Evolutionary conservation across 202 grass and related monocot species (phyloP), one percentile per base, ranked within the genome.

Genomic region (Miscanthus sacchariflorus): DNA sequence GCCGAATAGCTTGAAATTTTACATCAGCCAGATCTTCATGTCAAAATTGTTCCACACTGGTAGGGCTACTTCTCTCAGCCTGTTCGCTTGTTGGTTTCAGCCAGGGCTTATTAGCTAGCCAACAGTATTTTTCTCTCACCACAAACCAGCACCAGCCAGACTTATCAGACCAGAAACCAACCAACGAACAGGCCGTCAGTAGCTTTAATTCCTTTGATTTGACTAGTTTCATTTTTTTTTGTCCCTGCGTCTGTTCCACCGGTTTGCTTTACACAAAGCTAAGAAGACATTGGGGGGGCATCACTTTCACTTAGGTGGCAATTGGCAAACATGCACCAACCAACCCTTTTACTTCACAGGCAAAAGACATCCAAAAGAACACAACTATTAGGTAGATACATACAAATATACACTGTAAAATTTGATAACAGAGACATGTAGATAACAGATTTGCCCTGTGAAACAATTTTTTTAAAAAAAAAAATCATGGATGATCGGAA

Each of bases 241-340:
- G 15, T 48, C 23, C 12, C n/a, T 6, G 5, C 9, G 2, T 11
- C 21, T 33, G 6, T 73, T 72, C 43, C 14, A 43, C 27, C 79
- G 40, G 12, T 46, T 78, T 56, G 66, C 82, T 88, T 88, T 88
- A 82, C 86, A 59, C 54, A 88, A 88, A 91, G 77, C 64, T 59
- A 4, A 39, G 33, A 88, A 85, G 72, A 74, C 72, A 82, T 68
- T 46, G 77, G 8, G 6, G 76, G 36, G 4, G 65, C 86, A 78
- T 82, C 86, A 73, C 82, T 91, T 85, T 88, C 83, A 61, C 66
- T 78, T 88, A 72, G 82, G 82, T 86, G 72, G 54, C 77, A 81
- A 91, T 82, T 85, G 72, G 65, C 78, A 82, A 88, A 67, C 82
- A 88, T 66, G 50, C 86, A 81, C 71, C 81, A 81, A 85, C 77